A percentile compares a stretch with the other conserved stretches of the same genome.
phyloP scores from a whole-genome alignment of 495 filamentous ascomycete species.

The Penicillium antarcticum region DNA sequence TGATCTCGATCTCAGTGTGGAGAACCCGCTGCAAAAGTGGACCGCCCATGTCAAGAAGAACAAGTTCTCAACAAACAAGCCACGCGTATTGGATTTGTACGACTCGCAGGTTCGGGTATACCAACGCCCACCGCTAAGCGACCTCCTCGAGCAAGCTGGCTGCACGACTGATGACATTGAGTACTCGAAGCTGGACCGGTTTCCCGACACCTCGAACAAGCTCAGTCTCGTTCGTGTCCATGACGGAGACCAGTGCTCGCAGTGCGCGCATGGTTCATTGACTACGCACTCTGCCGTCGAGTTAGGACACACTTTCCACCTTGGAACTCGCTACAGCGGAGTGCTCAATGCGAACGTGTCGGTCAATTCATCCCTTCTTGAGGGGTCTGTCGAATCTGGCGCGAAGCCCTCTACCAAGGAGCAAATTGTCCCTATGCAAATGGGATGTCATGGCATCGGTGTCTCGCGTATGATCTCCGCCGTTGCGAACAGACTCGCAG shows the following conservation, averaged over 20 bases:
- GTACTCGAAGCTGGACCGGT: slow-evolving; percentile 39
- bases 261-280: slow-evolving; percentile 63
- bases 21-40: slow-evolving; percentile 59
- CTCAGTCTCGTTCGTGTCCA: slow-evolving; percentile 61
- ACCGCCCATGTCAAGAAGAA: slow-evolving; percentile 35
- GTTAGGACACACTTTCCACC: slow-evolving; percentile 91
- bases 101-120: slow-evolving; percentile 44
- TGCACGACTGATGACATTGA: slow-evolving; percentile 32
- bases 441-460: slow-evolving; percentile 97
- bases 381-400: slow-evolving; percentile 9
- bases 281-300: slow-evolving; percentile 73
- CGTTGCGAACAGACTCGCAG: slow-evolving; percentile 69
- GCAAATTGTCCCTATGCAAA: slow-evolving; percentile 61
- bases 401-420: slow-evolving; percentile 16
- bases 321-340: slow-evolving; percentile 82
- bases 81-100: slow-evolving; percentile 40
- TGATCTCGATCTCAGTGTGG: slow-evolving; percentile 67
- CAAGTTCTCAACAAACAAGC: slow-evolving; percentile 17
- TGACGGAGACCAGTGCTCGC: slow-evolving; percentile 67
- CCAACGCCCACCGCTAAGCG: slow-evolving; percentile 42
- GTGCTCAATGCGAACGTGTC: slow-evolving; percentile 63
- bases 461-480: slow-evolving; percentile 89
- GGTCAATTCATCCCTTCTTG: slow-evolving; percentile 27
- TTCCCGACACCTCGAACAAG: slow-evolving; percentile 35
- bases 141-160: slow-evolving; percentile 29